Conservation (phyloP, 2,329 filamentous ascomycete genomes). For the Colletotrichum sp. region DNA sequence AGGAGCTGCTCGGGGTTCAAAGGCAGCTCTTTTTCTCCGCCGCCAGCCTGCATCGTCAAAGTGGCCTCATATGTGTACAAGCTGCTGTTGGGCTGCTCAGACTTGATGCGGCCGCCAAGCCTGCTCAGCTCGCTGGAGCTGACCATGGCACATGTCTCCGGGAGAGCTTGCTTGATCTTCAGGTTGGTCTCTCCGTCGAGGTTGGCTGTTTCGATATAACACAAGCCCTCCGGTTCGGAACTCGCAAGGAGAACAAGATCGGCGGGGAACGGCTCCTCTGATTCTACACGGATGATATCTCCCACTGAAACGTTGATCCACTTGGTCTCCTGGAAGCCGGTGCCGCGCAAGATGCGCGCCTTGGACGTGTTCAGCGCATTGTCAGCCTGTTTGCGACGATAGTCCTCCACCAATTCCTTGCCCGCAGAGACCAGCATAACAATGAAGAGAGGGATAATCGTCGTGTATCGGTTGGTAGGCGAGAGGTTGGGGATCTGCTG, state of each 20-base stretch:
- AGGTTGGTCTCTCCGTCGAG: slow-evolving; percentile 97
- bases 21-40: slow-evolving; percentile 90
- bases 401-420: slow-evolving; percentile 95
- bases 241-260: slow-evolving; percentile 92
- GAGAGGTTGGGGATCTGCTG: slow-evolving; percentile 96
- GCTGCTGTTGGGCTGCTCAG: slow-evolving; percentile 97
- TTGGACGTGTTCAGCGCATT: slow-evolving; percentile 87
- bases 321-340: slow-evolving; percentile 82
- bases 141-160: slow-evolving; percentile 88
- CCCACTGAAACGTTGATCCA: slow-evolving; percentile 95
- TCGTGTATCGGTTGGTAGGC: slow-evolving; percentile 94
- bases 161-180: slow-evolving; percentile 97
- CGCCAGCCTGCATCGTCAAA: slow-evolving; percentile 86
- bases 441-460: slow-evolving; percentile 89
- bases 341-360: slow-evolving; percentile 82
- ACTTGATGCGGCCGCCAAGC: slow-evolving; percentile 84
- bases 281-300: slow-evolving; percentile 91
- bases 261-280: slow-evolving; percentile 92
- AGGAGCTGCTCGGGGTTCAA: slow-evolving; percentile 92
- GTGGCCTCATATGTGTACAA: slow-evolving; percentile 98
- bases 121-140: slow-evolving; percentile 86
- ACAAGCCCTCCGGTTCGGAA: slow-evolving; percentile 95
- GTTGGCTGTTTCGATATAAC: slow-evolving; percentile 98
- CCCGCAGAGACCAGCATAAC: slow-evolving; percentile 93
- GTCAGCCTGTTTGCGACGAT: slow-evolving; percentile 86